Conservation (phyloP, 2,329 filamentous ascomycete genomes). For the Penicillium sp. region DNA sequence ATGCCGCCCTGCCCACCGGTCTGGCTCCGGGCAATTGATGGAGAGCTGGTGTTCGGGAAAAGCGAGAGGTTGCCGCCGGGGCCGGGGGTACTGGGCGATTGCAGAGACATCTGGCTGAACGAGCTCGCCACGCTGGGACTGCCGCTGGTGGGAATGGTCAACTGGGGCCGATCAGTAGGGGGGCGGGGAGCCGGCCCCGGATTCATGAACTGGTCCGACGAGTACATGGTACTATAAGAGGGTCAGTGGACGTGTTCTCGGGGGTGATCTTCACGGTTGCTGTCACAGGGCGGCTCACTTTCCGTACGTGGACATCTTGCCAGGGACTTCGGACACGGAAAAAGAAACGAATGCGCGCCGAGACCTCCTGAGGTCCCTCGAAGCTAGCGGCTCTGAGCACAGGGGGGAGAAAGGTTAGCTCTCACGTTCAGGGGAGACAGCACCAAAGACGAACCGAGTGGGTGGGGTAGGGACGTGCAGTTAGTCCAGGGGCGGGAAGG, state of each 20-base stretch:
- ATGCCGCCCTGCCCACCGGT: slow-evolving; percentile 63
- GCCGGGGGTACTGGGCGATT: slow-evolving; percentile 57
- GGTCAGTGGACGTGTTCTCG: slow-evolving; percentile 4
- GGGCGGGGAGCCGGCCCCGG: slow-evolving; percentile 90
- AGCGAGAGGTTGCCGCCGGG: slow-evolving; percentile 50
- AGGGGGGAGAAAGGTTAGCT: slow-evolving; percentile 5
- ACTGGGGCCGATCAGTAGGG: slow-evolving; percentile 74
- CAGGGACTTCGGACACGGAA: slow-evolving; percentile 7
- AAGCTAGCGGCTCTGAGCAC: slow-evolving; percentile 9
- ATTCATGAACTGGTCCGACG: slow-evolving; percentile 80
- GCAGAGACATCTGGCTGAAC: slow-evolving; percentile 62
- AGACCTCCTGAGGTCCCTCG: slow-evolving; percentile 23
- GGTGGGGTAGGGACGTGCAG: neutral
- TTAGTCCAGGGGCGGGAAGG: slow-evolving; percentile 1
- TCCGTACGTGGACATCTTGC: slow-evolving; percentile 33
- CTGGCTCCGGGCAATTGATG: slow-evolving; percentile 61
- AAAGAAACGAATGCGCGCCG: slow-evolving; percentile 21
- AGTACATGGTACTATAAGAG: slow-evolving; percentile 51
- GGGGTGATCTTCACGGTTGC: neutral
- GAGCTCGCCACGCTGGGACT: slow-evolving; percentile 63
- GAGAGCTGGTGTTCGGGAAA: slow-evolving; percentile 66
- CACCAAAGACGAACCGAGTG: neutral
- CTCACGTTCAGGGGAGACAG: neutral
- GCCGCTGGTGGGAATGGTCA: slow-evolving; percentile 69
- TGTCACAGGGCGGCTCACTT: slow-evolving; percentile 28